phyloP scores from a whole-genome alignment of 805 yeast genomes.

The Yamadazyma paraphyllophila region DNA sequence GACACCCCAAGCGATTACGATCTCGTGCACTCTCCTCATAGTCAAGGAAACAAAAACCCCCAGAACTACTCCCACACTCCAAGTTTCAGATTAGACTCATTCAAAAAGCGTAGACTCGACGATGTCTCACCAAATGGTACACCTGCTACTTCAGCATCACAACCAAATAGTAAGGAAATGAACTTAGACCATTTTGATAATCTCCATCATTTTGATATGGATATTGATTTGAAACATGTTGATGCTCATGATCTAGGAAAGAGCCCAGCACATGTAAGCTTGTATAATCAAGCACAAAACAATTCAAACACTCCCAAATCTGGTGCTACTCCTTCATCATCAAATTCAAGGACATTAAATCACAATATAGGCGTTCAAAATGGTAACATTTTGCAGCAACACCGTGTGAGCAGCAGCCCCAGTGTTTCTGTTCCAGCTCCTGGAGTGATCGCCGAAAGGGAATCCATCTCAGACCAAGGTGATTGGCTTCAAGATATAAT shows the following conservation, averaged over 20 bases:
- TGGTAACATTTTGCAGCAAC: not conserved
- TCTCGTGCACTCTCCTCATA: slow-evolving; percentile 1
- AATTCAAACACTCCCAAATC: not conserved
- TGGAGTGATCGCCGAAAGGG: slow-evolving; percentile 2
- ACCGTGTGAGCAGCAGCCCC: slow-evolving; percentile 4
- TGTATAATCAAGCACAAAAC: not conserved
- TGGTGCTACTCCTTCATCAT: slow-evolving; percentile 1
- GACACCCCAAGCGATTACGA: slow-evolving; percentile 7
- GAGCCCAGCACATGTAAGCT: not conserved
- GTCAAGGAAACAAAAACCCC: not conserved
- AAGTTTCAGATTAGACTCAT: slow-evolving; percentile 5
- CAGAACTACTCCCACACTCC: not conserved
- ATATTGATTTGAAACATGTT: slow-evolving; percentile 2
- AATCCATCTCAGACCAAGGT: slow-evolving; percentile 23
- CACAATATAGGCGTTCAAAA: not conserved
- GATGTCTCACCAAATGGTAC: slow-evolving; percentile 10
- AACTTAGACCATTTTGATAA: slow-evolving; percentile 1
- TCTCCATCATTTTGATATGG: slow-evolving; percentile 4
- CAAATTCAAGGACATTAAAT: not conserved
- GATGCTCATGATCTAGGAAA: not conserved
- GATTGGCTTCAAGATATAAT: slow-evolving; percentile 74
- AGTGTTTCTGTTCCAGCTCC: not conserved
- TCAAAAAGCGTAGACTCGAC: slow-evolving; percentile 10
- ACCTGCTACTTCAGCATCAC: slow-evolving; percentile 1
- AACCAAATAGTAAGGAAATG: slow-evolving; percentile 3